phyloP scores from a whole-genome alignment of 805 yeast species.

The Debaryomyces hansenii region DNA sequence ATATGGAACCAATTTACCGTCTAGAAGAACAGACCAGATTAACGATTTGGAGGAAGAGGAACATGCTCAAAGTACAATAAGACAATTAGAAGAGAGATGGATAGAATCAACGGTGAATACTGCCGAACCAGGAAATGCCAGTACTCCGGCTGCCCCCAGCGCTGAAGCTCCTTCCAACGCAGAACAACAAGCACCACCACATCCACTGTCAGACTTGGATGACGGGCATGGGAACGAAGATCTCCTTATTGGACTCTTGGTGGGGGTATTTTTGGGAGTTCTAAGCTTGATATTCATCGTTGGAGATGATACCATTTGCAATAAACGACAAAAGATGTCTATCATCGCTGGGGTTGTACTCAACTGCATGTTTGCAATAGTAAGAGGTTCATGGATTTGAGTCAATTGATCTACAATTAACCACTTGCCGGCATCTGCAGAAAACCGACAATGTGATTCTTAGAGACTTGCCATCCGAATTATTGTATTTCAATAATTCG shows the following conservation, averaged over 20 bases:
- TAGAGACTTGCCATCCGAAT: no score
- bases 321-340: slow-evolving; percentile 63
- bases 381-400: slow-evolving; percentile 47
- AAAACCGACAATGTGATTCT: no score
- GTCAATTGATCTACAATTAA: neutral
- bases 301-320: slow-evolving; percentile 60
- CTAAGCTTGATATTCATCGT: slow-evolving; percentile 59
- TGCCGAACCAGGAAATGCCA: slow-evolving; percentile 37
- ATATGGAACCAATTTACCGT: slow-evolving; percentile 48
- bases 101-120: slow-evolving; percentile 68
- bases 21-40: slow-evolving; percentile 20
- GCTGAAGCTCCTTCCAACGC: slow-evolving; percentile 9
- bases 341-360: slow-evolving; percentile 68
- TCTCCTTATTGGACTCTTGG: slow-evolving; percentile 63
- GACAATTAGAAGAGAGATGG: slow-evolving; percentile 85
- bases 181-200: slow-evolving; percentile 9
- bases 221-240: slow-evolving; percentile 53
- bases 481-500: no score
- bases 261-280: slow-evolving; percentile 78
- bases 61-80: slow-evolving; percentile 33
- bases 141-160: slow-evolving; percentile 11
- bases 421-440: no score
- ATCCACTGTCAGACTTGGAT: slow-evolving; percentile 28
- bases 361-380: slow-evolving; percentile 66
- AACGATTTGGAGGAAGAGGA: slow-evolving; percentile 47